Base-by-base conservation (phyloP, 768 basidiomycete species). In the Macrocybe gigantea region DNA sequence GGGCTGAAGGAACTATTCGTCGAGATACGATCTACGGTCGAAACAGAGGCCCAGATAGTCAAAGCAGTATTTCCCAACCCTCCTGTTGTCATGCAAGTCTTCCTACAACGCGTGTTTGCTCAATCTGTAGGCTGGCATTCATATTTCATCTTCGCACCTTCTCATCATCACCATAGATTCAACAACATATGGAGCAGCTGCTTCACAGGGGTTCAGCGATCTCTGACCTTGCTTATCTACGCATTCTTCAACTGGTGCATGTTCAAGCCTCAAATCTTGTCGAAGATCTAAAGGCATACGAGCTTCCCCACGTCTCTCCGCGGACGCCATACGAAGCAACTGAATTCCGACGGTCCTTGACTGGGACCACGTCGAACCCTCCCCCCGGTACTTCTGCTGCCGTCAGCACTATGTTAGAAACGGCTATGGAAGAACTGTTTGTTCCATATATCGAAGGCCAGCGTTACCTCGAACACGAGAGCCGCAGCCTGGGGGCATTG, bases 61-160 rank as follows among this genome's bases (percentile, higher is more conserved):
- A 94, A 96, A 63, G 95, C 93, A 3, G 96, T 99, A 9, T 99
- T 99, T 64, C 96, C 96, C 1, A 93, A 95, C 56, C 95, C 96
- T 7, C 81, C 88, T 12, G 80, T 91, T 11, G 96, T 99, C 3
- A 94, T 98, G 92, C 93, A 96, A 63, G 94, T 97, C 11, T 98
- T 99, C 66, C 64, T 99, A 37, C 96, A 97, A 59, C 78, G 96
- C 33, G 92, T 99, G 1, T 99, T 99, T 67, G 95, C 94, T 2
- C 96, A 97, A 73, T 91, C 93, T 41, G 93, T 94, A 64, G 55
- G 88, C 11, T 14, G 22, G n/a, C 15, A 15, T 52, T 9, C 30
- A n/a, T 42, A 35, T 48, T 47, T 37, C 9, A 32, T 22, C 7
- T 38, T 34, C 7, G 15, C 3, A 31, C 13, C 29, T 15, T 38